Evolutionary conservation across 2,329 filamentous ascomycete species (phyloP), one percentile per base, ranked within the genome.

Genomic region (Colletotrichum sp.): DNA sequence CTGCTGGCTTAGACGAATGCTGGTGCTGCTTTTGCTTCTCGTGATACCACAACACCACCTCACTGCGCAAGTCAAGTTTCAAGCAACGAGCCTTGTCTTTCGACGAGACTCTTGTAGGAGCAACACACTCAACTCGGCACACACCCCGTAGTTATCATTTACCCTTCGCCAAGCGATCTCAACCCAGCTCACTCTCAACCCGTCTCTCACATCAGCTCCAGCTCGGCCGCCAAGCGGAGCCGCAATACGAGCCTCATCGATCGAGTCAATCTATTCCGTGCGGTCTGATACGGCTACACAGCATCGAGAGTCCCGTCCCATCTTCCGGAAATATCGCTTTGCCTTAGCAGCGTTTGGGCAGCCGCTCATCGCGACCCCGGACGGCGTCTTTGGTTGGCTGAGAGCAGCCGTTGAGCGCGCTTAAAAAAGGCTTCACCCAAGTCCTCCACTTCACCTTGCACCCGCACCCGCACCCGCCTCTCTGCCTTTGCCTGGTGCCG

Each of bases 261-360:
- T 18, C 67, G 58, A 60, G 67, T 60, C 48, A 67, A 34, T 55
- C 28, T 71, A 55, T 52, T 63, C 28, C 38, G 30, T 67, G 32
- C 65, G 30, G 21, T 63, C 5, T 15, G 24, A 28, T 36, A 67
- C 63, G 72, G 66, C 72, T 64, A 71, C 55, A 75, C 72, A 28
- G 10, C 55, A 52, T 63, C 65, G 12, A 69, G 58, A 74, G 71
- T 58, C 55, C 66, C 61, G 48, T 71, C 16, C 16, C 52, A 43
- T 26, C 21, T 15, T 63, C 74, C 74, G 52, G 52, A 70, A 76
- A 71, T 75, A 75, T 67, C 72, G 38, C 55, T n/a, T 61, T 76
- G 71, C 74, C 67, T 75, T 75, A 71, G 74, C 77, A 75, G 72
- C 65, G 77, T 78, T 78, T 78, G 77, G 55, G 75, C 72, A 77